Evolutionary conservation across 805 yeast genomes (phyloP).

Genomic region (Huiozyma naganishii): DNA sequence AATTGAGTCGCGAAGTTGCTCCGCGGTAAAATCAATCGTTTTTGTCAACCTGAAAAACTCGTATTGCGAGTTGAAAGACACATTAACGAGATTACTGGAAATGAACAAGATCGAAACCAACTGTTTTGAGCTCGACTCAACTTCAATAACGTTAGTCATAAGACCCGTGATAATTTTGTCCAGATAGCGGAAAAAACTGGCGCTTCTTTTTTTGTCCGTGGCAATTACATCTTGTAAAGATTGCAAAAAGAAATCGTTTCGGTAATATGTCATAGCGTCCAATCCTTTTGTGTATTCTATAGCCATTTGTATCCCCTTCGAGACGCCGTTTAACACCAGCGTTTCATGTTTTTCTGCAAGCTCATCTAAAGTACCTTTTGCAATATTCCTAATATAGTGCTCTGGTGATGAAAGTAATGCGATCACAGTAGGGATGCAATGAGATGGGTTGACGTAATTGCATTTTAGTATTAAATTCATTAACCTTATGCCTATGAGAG

Average conservation of each 20-base stretch:
- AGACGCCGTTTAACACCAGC: slow-evolving; percentile 52
- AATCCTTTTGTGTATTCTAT: slow-evolving; percentile 29
- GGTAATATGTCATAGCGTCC: slow-evolving; percentile 4
- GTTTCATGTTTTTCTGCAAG: slow-evolving; percentile 61
- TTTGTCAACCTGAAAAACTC: slow-evolving; percentile 15
- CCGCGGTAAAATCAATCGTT: slow-evolving; percentile 13
- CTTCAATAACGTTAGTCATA: slow-evolving; percentile 6
- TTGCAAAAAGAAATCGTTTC: slow-evolving; percentile 8
- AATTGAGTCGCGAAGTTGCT: slow-evolving; percentile 17
- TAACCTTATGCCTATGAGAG: slow-evolving; percentile 43
- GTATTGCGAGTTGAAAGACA: slow-evolving; percentile 13
- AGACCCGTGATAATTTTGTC: slow-evolving; percentile 8
- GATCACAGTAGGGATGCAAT: slow-evolving; percentile 56
- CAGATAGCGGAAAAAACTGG: slow-evolving; percentile 11
- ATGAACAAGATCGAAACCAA: slow-evolving; percentile 13
- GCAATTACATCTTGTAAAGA: slow-evolving; percentile 12
- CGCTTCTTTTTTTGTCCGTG: slow-evolving; percentile 9
- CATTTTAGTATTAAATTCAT: slow-evolving; percentile 45
- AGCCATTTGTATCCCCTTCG: slow-evolving; percentile 52
- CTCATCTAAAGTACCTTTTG: slow-evolving; percentile 41
- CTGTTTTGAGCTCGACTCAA: slow-evolving; percentile 5
- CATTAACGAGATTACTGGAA: slow-evolving; percentile 11
- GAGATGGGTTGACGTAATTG: slow-evolving; percentile 69
- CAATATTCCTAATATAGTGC: slow-evolving; percentile 34
- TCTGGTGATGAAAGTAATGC: slow-evolving; percentile 53